These are phyloP conservation scores for Hypoxylon lienhwacheense DNA, from an alignment of 495 filamentous ascomycete species.

Conservation along the genomic window DNA sequence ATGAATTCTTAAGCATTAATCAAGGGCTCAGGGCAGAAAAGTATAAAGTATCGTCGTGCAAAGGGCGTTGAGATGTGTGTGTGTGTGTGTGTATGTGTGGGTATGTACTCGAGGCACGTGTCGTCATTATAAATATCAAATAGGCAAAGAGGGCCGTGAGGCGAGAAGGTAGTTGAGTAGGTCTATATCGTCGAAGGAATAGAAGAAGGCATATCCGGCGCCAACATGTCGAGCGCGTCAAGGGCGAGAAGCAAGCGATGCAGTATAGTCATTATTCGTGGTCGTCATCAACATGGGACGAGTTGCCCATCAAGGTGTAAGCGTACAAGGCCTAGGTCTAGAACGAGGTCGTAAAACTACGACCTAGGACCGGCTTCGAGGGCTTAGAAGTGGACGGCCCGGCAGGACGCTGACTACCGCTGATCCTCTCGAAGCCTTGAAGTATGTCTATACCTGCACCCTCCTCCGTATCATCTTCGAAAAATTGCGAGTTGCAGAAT, in stretches of 20 bases:
- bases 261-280: slow-evolving; percentile 37
- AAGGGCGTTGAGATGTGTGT: slow-evolving; percentile 21
- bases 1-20: too few relatives aligned
- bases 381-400: slow-evolving; percentile 33
- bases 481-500: slow-evolving; percentile 55
- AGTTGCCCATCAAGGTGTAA: not conserved
- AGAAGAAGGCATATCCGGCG: slow-evolving; percentile 7
- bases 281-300: slow-evolving; percentile 27
- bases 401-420: slow-evolving; percentile 48
- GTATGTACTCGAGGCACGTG: slow-evolving; percentile 30
- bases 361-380: slow-evolving; percentile 45
- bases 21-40: too few relatives aligned
- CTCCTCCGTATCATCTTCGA: slow-evolving; percentile 62
- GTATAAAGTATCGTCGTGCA: slow-evolving; percentile 23
- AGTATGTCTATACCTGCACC: slow-evolving; percentile 78
- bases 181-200: slow-evolving; percentile 30
- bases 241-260: slow-evolving; percentile 15
- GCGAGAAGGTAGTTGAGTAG: slow-evolving; percentile 31
- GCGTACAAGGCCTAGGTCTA: slow-evolving; percentile 35
- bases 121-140: slow-evolving; percentile 40
- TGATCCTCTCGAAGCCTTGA: slow-evolving; percentile 89
- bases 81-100: too few relatives aligned
- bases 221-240: slow-evolving; percentile 11
- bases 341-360: slow-evolving; percentile 49
- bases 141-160: slow-evolving; percentile 32